Evolutionary conservation across 164 flowering plant genomes (phyloP).

Genomic region (Santalum album): DNA sequence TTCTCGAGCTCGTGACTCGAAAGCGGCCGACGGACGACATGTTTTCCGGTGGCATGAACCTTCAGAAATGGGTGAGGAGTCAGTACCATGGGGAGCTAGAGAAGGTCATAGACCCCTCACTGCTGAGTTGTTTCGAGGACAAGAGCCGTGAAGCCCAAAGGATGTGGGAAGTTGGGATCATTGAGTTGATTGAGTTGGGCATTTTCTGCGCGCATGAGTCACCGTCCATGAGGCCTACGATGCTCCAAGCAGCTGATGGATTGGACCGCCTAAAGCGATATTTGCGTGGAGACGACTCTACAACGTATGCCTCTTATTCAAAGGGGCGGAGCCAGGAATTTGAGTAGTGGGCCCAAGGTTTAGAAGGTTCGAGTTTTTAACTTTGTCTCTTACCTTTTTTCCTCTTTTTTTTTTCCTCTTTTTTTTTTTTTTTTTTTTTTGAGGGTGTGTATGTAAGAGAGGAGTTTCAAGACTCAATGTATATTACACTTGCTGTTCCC

Average conservation of each 20-base stretch:
- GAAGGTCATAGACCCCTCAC: slow-evolving; percentile 24
- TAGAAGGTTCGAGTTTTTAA: no score
- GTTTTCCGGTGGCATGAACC: slow-evolving; percentile 31
- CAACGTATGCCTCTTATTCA: slow-evolving; percentile 41
- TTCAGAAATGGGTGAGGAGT: slow-evolving; percentile 42
- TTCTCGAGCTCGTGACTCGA: slow-evolving; percentile 51
- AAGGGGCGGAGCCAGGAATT: no score
- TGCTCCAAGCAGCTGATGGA: slow-evolving; percentile 52
- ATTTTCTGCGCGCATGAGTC: slow-evolving; percentile 36
- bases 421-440: no score
- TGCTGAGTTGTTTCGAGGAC: slow-evolving; percentile 21
- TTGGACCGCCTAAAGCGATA: slow-evolving; percentile 44
- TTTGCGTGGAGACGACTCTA: slow-evolving; percentile 40
- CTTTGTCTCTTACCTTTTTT: no score
- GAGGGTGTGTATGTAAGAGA: no score
- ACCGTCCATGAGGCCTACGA: slow-evolving; percentile 41
- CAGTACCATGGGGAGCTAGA: slow-evolving; percentile 28
- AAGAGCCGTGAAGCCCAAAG: slow-evolving; percentile 22
- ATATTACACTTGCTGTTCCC: no score
- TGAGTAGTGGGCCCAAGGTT: no score
- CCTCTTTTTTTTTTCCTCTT: no score
- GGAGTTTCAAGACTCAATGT: no score
- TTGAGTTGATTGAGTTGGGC: slow-evolving; percentile 35
- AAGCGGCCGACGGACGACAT: slow-evolving; percentile 48
- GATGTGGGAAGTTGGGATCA: slow-evolving; percentile 36